Evolutionary conservation across 2,329 filamentous ascomycete genomes (phyloP), one percentile per base, ranked within the genome.

Genomic region (Mollisiaceae sp.): DNA sequence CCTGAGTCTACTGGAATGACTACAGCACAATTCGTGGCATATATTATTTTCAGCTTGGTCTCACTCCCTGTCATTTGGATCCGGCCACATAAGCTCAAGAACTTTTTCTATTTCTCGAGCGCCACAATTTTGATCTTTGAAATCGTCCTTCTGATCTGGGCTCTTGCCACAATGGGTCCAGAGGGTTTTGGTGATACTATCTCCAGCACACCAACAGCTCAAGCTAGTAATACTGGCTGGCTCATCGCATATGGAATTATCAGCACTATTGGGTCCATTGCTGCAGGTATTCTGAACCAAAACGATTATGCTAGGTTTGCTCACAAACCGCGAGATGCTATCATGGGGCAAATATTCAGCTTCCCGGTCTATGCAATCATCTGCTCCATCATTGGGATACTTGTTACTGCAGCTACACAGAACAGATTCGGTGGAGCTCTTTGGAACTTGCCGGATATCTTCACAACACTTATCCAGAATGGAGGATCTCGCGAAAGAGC

Each of bases 351-450:
- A 20, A 70, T 71, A 38, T 78, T 78, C 65, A 72, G 76, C 0
- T 78, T 78, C 11, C 78, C 78, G 0, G 2, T 59, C 4, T 39
- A 39, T 22, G 56, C 35, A 18, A 27, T 43, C 14, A 39, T 59
- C 15, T 39, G 32, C 14, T 39, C 56, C n/a, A 20, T 81, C 15
- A 76, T 80, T 8, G 79, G 79, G 0, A 80, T 81, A 14, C 66
- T 81, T 0, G 78, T 80, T 24, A 80, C 78, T 0, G 77, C 79
- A 0, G 79, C 79, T 0, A 81, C 80, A 36, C 79, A 81, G 55
- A 79, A 81, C 9, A 80, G 83, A 61, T 84, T 82, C 63, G 85
- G 84, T 60, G 72, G 79, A 54, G 59, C 64, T 15, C 70, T 81
- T 41, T 83, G 82, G 82, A 80, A 77, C 54, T 78, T 78, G 0